Evolutionary conservation across 352 stramenopile genomes (phyloP).

Genomic region (Phytophthora agathidicida): DNA sequence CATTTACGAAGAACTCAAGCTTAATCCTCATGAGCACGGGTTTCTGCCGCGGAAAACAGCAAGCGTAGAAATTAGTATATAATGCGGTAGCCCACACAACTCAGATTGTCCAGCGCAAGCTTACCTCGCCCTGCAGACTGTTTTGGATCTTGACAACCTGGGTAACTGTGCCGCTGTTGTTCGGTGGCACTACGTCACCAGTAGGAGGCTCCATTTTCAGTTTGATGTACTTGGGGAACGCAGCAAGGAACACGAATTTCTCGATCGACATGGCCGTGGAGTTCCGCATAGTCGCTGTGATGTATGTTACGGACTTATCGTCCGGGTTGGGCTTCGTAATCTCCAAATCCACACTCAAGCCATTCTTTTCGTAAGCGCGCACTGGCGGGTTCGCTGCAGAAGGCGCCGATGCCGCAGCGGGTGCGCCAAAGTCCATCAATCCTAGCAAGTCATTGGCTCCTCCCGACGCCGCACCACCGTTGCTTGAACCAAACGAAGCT

Average conservation of each 20-base stretch:
- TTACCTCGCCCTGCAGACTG: conserved; percentile 91
- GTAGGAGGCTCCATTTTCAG: conserved; percentile 98
- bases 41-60: conserved; percentile 60
- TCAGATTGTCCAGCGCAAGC: not conserved
- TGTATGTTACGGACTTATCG: conserved; percentile 92
- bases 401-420: conserved; percentile 29
- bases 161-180: conserved; percentile 83
- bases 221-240: conserved; percentile 98
- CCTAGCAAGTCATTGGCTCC: conserved; percentile 63
- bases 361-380: conserved; percentile 96
- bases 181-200: conserved; percentile 89
- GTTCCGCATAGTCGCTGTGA: conserved; percentile 95
- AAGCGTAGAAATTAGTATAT: conserved; percentile 11
- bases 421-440: conserved; percentile 76
- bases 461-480: conserved; percentile 9
- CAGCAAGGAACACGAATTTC: conserved; percentile 94
- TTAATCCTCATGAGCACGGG: conserved; percentile 87
- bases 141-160: conserved; percentile 98
- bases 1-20: conserved; percentile 85
- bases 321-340: conserved; percentile 93
- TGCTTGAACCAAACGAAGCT: conserved; percentile 22
- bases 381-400: conserved; percentile 62
- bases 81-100: not conserved
- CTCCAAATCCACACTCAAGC: conserved; percentile 92
- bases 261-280: conserved; percentile 84